Conservation (phyloP, 352 stramenopile genomes). For the Phytopythium mirpurense region DNA sequence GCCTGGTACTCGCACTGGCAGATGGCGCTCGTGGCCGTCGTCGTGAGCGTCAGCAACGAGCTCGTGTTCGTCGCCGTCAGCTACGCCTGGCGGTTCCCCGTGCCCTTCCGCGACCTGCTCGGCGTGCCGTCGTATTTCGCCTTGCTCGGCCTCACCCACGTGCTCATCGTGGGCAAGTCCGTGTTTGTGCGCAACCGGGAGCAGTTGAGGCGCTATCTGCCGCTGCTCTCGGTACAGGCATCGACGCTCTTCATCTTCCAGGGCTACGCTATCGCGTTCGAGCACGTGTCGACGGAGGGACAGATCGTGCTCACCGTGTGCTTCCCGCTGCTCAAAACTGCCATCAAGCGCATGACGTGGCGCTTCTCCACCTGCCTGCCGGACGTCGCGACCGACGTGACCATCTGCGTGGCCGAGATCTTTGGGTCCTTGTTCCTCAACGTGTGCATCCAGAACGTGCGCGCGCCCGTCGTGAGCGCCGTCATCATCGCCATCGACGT, state of each 20-base stretch:
- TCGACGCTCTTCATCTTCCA: conserved; percentile 18
- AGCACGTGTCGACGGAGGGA: not conserved
- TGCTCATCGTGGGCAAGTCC: conserved; percentile 7
- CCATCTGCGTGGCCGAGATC: conserved; percentile 21
- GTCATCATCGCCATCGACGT: conserved; percentile 13
- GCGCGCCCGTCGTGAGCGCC: conserved; percentile 6
- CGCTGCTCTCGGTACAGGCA: conserved; percentile 10
- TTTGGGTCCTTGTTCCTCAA: conserved; percentile 25
- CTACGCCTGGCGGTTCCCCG: conserved; percentile 12
- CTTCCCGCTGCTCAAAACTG: conserved; percentile 12
- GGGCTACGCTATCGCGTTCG: conserved; percentile 13
- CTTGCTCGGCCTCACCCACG: conserved; percentile 10
- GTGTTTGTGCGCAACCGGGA: conserved; percentile 3
- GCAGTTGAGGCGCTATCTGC: conserved; percentile 10
- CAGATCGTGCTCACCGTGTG: conserved; percentile 12
- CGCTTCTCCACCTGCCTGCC: conserved; percentile 10
- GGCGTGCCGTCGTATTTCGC: conserved; percentile 1
- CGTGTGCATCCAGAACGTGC: conserved; percentile 18
- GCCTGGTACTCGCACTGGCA: conserved; percentile 12
- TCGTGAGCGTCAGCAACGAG: conserved; percentile 8
- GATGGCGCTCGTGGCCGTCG: conserved; percentile 6
- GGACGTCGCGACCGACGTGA: conserved; percentile 22
- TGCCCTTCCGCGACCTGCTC: conserved; percentile 17
- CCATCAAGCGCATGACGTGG: conserved; percentile 18
- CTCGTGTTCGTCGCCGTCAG: conserved; percentile 7